Evolutionary conservation across 2,329 filamentous ascomycete genomes (phyloP), one percentile per base, ranked within the genome.

Genomic region (Dactylellina sp.): DNA sequence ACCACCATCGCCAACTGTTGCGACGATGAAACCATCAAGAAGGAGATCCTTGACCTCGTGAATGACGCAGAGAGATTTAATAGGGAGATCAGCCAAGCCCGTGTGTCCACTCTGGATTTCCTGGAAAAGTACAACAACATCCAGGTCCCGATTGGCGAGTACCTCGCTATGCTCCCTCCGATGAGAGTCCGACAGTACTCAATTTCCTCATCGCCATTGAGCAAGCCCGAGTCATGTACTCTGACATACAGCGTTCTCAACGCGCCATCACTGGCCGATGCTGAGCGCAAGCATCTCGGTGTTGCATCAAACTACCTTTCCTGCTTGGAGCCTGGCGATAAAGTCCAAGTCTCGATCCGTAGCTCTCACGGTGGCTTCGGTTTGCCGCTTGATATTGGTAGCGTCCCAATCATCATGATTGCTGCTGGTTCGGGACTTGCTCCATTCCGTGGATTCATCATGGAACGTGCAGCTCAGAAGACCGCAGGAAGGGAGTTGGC

Each of bases 181-280:
- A 91, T 95, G 88, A 88, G 90, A 25, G 85, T 91, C 40, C 86
- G 90, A n/a, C 89, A 91, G 80, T 93, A 93, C 83, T 91, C 88
- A 32, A 92, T 93, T 78, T 92, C 90, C 0, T 92, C 90, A 0
- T 91, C 90, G 0, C 89, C 90, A 0, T 83, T 91, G 0, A 83
- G 82, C 75, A 84, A 89, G 75, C 83, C 86, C 0, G 82, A 81
- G 9, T 83, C 83, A 66, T 85, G 86, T 56, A 88, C 89, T 0
- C 84, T 93, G 24, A 92, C 89, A 2, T 92, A 90, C 81, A 85
- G 85, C 1, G 85, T 93, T 0, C 84, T 91, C 56, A 84, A 89
- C 52, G 83, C 83, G 1, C 85, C 86, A 0, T 85, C 88, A 0
- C 76, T 83, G 18, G 80, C 80, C 12, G 83, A 83, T 56, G 83